These are phyloP conservation scores for Rhypophila decipiens DNA, from an alignment of 495 filamentous ascomycete genomes.

Conservation along the genomic window DNA sequence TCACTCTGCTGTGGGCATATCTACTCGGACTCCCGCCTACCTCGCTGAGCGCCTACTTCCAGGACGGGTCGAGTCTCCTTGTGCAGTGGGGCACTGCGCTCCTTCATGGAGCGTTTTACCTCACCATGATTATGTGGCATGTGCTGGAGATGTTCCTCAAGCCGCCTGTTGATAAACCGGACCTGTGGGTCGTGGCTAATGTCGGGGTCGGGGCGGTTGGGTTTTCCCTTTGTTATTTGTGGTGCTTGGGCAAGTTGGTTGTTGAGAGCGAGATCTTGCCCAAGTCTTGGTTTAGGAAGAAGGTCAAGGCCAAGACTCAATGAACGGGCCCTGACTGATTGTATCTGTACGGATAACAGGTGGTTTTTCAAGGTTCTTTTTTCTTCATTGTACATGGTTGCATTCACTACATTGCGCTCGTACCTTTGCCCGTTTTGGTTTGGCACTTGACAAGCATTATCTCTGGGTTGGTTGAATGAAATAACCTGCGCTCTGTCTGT, in stretches of 20 bases:
- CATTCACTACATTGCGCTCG: too few species aligned
- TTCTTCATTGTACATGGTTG: too few species aligned
- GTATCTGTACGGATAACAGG: too few species aligned
- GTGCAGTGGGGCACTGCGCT: conserved; percentile 52
- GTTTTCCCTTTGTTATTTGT: conserved; percentile 81
- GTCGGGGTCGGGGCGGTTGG: conserved; percentile 78
- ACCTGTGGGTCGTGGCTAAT: conserved; percentile 89
- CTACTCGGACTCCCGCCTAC: conserved; percentile 79
- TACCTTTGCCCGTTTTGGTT: too few species aligned
- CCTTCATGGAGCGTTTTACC: conserved; percentile 69
- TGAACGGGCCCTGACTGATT: too few species aligned
- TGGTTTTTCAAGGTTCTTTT: too few species aligned
- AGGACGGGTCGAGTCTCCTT: conserved; percentile 36
- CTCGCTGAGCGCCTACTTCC: conserved; percentile 59
- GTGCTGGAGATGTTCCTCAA: conserved; percentile 58
- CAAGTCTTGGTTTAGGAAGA: conserved; percentile 15
- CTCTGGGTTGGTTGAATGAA: too few species aligned
- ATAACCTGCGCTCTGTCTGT: too few species aligned
- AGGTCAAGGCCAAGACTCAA: conserved; percentile 33
- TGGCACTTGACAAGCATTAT: too few species aligned
- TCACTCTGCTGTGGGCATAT: conserved; percentile 84
- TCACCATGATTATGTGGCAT: conserved; percentile 74
- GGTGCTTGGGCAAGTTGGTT: conserved; percentile 73
- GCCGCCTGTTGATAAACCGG: conserved; percentile 71
- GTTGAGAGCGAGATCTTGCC: conserved; percentile 48